Conservation (phyloP, 352 stramenopile genomes). For the Pythium pyrilobum region DNA sequence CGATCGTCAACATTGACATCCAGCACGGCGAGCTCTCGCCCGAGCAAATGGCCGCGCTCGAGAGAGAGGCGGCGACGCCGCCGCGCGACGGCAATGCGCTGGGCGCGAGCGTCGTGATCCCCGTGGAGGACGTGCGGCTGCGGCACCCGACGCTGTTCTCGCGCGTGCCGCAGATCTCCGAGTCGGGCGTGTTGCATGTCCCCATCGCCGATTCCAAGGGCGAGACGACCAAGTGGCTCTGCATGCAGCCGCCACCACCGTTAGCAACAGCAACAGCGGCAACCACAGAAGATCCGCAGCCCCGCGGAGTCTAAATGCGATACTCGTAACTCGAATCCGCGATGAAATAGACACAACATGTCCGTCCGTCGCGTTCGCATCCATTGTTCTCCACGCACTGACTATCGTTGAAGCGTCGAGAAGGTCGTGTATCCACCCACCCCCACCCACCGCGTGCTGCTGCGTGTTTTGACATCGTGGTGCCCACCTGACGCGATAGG, state of each 20-base stretch:
- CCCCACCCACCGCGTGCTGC: too few relatives aligned
- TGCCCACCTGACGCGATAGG: slow-evolving; percentile 18
- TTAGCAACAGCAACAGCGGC: too few relatives aligned
- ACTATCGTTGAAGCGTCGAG: too few relatives aligned
- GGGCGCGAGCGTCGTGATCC: slow-evolving; percentile 23
- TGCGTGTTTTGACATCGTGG: slow-evolving; percentile 17
- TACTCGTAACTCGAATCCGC: too few relatives aligned
- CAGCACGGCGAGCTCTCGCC: slow-evolving; percentile 42
- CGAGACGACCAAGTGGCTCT: slow-evolving; percentile 11
- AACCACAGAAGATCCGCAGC: too few relatives aligned
- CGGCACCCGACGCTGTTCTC: slow-evolving; percentile 64
- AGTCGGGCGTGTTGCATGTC: slow-evolving; percentile 40
- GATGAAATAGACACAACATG: too few relatives aligned
- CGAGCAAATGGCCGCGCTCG: neutral
- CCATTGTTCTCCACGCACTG: too few relatives aligned
- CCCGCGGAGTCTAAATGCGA: too few relatives aligned
- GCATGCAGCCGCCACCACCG: slow-evolving; percentile 14
- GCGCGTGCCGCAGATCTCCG: slow-evolving; percentile 53
- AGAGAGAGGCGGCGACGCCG: neutral
- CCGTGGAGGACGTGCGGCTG: slow-evolving; percentile 49
- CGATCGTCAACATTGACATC: slow-evolving; percentile 73
- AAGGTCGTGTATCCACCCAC: neutral
- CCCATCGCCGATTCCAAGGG: slow-evolving; percentile 25
- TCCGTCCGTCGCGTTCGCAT: too few relatives aligned
- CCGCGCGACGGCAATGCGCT: neutral